Percentiles rank a stretch among this genome's conserved stretches.
phyloP scores from a whole-genome alignment of 1,139 yeast species.

The Diutina neorugosa region DNA sequence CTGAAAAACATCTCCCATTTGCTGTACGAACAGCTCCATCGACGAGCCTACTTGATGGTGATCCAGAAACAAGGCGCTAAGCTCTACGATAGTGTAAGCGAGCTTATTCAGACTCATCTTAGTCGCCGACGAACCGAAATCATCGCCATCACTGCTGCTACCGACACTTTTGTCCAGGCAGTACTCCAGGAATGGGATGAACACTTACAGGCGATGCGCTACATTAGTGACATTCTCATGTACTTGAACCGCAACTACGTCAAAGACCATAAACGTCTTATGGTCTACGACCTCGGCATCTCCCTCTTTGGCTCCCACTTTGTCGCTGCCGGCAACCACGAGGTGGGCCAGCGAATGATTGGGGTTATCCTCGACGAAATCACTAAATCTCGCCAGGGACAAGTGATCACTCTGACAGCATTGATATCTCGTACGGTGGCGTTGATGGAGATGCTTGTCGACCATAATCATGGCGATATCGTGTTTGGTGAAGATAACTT shows the following conservation, averaged over 20 bases:
- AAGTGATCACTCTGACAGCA: slow-evolving; percentile 40
- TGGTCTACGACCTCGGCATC: slow-evolving; percentile 68
- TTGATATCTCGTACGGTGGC: slow-evolving; percentile 49
- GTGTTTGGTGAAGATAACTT: slow-evolving; percentile 33
- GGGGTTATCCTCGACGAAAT: slow-evolving; percentile 45
- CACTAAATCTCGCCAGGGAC: slow-evolving; percentile 47
- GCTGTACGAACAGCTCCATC: slow-evolving; percentile 76
- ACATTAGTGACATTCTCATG: slow-evolving; percentile 79
- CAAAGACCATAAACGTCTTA: slow-evolving; percentile 52
- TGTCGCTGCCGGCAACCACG: slow-evolving; percentile 28
- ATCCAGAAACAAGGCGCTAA: slow-evolving; percentile 60
- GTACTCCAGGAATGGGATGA: slow-evolving; percentile 59
- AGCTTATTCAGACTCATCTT: slow-evolving; percentile 40
- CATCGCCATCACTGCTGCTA: slow-evolving; percentile 8
- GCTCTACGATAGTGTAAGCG: slow-evolving; percentile 53
- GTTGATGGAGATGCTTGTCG: slow-evolving; percentile 52
- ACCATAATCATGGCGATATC: slow-evolving; percentile 14
- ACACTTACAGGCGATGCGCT: slow-evolving; percentile 62
- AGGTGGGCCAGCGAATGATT: slow-evolving; percentile 40
- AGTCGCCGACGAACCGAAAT: slow-evolving; percentile 16
- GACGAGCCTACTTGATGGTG: slow-evolving; percentile 73
- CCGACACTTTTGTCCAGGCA: slow-evolving; percentile 31
- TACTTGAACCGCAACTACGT: slow-evolving; percentile 81
- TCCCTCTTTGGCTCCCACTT: slow-evolving; percentile 39
- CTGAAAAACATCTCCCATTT: slow-evolving; percentile 61